These are phyloP conservation scores for Eucalyptus pauciflora DNA, from an alignment of 345 rosid genomes.

Conservation along the genomic window DNA sequence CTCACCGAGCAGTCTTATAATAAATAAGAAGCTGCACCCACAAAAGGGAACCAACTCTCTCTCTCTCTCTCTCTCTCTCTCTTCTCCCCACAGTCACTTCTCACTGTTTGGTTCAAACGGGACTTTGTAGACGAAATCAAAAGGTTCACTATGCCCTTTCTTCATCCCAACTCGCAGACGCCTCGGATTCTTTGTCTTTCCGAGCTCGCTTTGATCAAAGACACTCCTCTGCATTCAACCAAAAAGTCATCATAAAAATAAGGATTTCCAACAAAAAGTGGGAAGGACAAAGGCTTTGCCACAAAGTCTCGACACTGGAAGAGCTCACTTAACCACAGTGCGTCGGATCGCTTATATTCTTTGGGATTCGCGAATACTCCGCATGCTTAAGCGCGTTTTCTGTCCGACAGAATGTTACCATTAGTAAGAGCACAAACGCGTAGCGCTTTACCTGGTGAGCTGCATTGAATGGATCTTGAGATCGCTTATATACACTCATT, in stretches of 20 bases:
- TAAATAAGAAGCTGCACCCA: neutral
- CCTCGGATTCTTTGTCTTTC: conserved; percentile 46
- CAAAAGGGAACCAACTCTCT: neutral
- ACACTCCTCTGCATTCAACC: neutral
- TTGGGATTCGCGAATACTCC: neutral
- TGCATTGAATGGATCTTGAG: neutral
- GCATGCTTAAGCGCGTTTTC: neutral
- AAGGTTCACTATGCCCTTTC: neutral
- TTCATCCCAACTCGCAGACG: neutral
- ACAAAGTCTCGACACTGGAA: neutral
- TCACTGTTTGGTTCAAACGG: conserved; percentile 39
- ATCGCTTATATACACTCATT: neutral
- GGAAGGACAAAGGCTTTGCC: neutral
- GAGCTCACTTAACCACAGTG: neutral
- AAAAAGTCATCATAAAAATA: neutral
- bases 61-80: neutral
- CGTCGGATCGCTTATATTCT: neutral
- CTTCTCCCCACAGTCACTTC: neutral
- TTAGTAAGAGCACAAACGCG: neutral
- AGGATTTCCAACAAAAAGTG: neutral
- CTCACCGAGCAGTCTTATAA: neutral
- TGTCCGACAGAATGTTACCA: neutral
- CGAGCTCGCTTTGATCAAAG: neutral
- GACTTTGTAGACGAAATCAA: neutral
- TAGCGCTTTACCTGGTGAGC: neutral